These are phyloP conservation scores for Rhodamnia argentea DNA, from an alignment of 345 rosid genomes.

Conservation along the genomic window DNA sequence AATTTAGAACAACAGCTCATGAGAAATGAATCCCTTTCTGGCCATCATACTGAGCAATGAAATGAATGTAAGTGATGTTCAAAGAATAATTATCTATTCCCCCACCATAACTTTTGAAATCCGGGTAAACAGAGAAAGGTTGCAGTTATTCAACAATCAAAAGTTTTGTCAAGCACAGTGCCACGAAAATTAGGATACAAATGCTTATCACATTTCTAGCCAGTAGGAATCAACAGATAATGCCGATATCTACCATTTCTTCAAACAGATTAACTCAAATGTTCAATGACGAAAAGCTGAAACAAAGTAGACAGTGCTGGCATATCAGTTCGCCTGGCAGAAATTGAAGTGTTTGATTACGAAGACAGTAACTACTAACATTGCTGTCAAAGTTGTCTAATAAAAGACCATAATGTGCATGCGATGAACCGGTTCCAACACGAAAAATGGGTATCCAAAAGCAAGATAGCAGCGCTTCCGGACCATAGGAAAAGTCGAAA, in stretches of 20 bases:
- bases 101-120: neutral
- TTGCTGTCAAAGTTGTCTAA: neutral
- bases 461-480: neutral
- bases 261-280: neutral
- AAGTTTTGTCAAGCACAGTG: neutral
- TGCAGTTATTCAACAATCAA: neutral
- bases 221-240: neutral
- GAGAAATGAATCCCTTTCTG: neutral
- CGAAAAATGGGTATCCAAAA: neutral
- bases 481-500: neutral
- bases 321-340: neutral
- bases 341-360: neutral
- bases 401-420: neutral
- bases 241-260: neutral
- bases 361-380: neutral
- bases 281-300: neutral
- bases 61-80: neutral
- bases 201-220: neutral
- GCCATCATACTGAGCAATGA: neutral
- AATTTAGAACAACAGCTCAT: neutral
- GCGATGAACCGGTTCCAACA: neutral
- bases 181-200: neutral
- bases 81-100: neutral
- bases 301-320: neutral
- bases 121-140: neutral